phyloP scores from a whole-genome alignment of 2,329 filamentous ascomycete species.

The Beauveria varroae region DNA sequence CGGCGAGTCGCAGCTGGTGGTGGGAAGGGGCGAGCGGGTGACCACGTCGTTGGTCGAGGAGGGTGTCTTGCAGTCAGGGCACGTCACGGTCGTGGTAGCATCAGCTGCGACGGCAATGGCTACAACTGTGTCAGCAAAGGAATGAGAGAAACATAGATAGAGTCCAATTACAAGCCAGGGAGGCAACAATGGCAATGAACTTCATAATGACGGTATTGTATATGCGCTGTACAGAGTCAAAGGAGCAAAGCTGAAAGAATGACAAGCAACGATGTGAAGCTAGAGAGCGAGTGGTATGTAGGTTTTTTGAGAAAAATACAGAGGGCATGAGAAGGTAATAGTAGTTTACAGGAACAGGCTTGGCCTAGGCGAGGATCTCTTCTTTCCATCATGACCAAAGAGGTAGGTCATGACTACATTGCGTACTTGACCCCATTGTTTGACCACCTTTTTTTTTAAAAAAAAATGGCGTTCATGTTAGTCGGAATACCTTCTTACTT shows the following conservation, averaged over 20 bases:
- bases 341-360: neutral
- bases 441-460: neutral
- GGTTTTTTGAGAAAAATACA: neutral
- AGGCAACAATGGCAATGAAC: neutral
- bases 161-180: constrained; percentile 7
- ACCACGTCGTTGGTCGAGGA: constrained; percentile 13
- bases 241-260: neutral
- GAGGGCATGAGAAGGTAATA: neutral
- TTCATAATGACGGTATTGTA: constrained; percentile 8
- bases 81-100: constrained; percentile 4
- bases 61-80: constrained; percentile 9
- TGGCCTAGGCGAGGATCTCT: neutral
- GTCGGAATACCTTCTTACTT: neutral
- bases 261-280: neutral
- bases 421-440: neutral
- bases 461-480: neutral
- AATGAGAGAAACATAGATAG: neutral
- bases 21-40: constrained; percentile 12
- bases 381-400: neutral
- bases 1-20: constrained; percentile 10
- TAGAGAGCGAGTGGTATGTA: neutral
- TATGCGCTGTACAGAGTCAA: neutral
- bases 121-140: neutral
- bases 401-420: neutral
- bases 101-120: constrained; percentile 3